Percentiles rank a stretch among this genome's conserved stretches.
Evolutionary conservation across 2,329 filamentous ascomycete species (phyloP).

Genomic region (Paecilomyces formosus): DNA sequence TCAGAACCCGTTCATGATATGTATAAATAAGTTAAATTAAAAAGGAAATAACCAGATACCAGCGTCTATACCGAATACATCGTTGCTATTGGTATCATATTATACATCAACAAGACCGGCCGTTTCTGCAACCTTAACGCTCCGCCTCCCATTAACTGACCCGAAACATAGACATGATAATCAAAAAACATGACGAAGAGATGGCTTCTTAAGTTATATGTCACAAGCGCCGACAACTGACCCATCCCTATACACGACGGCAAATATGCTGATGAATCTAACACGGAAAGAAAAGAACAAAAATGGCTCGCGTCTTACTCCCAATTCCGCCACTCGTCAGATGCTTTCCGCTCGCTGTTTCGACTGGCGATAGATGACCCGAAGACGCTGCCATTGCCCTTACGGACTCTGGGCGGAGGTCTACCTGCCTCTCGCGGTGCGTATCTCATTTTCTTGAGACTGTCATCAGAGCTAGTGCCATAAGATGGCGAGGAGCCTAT

Average conservation of each 20-base stretch:
- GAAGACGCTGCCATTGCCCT: not conserved
- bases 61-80: not conserved
- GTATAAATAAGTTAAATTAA: not conserved
- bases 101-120: not conserved
- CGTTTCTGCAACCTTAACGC: not conserved
- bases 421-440: not conserved
- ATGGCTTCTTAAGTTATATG: not conserved
- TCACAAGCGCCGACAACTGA: not conserved
- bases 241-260: not conserved
- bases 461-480: slow-evolving; percentile 11
- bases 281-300: not conserved
- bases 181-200: not conserved
- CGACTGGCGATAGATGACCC: not conserved
- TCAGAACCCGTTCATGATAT: not conserved
- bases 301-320: slow-evolving; percentile 18
- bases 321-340: slow-evolving; percentile 35
- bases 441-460: not conserved
- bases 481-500: slow-evolving; percentile 10
- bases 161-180: not conserved
- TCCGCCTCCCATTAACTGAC: not conserved
- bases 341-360: slow-evolving; percentile 6
- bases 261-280: not conserved
- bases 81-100: not conserved
- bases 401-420: not conserved
- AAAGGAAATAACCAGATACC: not conserved